Evolutionary conservation across 2,329 filamentous ascomycete species (phyloP), one percentile per base, ranked within the genome.

Genomic region (Phoma herbarum): DNA sequence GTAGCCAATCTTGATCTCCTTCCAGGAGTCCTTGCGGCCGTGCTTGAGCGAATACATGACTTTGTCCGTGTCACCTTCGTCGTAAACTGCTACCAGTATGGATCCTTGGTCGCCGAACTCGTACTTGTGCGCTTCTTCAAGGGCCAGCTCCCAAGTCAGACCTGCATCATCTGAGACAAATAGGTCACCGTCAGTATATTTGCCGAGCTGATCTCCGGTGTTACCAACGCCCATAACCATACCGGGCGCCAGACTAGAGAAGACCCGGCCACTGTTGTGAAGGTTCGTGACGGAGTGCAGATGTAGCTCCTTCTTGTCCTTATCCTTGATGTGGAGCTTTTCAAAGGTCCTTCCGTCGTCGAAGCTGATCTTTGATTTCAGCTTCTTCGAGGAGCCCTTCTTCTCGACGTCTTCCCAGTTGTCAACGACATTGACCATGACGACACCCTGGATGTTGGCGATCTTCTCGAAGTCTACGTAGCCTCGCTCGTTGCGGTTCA

Each of bases 381-480:
- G 77, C 71, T 91, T 87, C 80, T 94, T 94, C 6, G 79, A 70
- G 2, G 79, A 79, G 8, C 73, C 73, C 14, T 80, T 79, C 43
- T 83, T 78, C 29, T 82, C 82, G 0, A 96, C 86, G 1, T 92
- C 89, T 64, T 93, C 82, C 79, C 87, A 92, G 73, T 99, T 99
- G 49, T 92, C 86, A 20, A 99, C 93, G 16, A 87, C 86, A 72
- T 99, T 99, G 61, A 97, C 88, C 55, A 99, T 78, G 55, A 96
- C 91, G 56, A 99, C 90, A 33, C 95, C 95, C 75, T 98, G 93
- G 33, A 99, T 94, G 54, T 90, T 90, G 39, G 90, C 85, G 51
- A 99, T 88, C 78, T 97, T 96, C 75, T 99, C 95, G 70, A 98
- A 99, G 76, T 99, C 95, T 49, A 99, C 93, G 57, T 88, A 86